Base-by-base conservation (phyloP, 2,329 filamentous ascomycete species). In the Phoma sp. region DNA sequence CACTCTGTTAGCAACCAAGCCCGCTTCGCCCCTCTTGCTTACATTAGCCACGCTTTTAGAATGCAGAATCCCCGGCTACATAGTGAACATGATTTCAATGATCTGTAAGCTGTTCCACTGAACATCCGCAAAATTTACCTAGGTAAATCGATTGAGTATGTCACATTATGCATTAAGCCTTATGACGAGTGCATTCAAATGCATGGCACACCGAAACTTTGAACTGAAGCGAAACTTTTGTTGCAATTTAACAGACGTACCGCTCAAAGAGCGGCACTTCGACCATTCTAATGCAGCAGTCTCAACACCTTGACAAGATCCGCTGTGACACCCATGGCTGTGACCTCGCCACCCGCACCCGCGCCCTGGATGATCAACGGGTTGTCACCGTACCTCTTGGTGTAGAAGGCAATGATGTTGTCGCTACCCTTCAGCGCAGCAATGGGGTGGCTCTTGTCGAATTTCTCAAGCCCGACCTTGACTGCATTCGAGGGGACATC, bases 321-420 rank as follows among this genome's bases (percentile, higher is more conserved):
- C 42, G 86, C 87, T n/a, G 91, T 92, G 41, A 99, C 93, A 56
- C 95, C 95, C 93, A 98, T 98, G 25, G 95, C 95, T 30, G 95
- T 99, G 47, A 98, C 92, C 39, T 97, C 93, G 61, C 90, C 93
- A 66, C 95, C 95, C 24, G 95, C 95, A 57, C 93, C 95, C 32
- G 91, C 92, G 55, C 95, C 95, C 79, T 98, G 93, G 60, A 99
- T 86, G 71, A 97, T 96, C 59, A 99, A 81, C 38, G 95, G 93
- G 77, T 93, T 96, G 72, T 82, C 84, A 54, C 92, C 92, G 72
- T 99, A 99, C 68, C 95, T 85, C 82, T 96, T 89, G 5, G 95
- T 99, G 78, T 97, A 96, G 82, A 99, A 97, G 81, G 89, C 96
- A 73, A 99, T 96, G 74, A 99, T 96, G 80, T 99, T 99, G 75